Conservation (phyloP, 306 rosid genomes). For the Canavalia gladiata region DNA sequence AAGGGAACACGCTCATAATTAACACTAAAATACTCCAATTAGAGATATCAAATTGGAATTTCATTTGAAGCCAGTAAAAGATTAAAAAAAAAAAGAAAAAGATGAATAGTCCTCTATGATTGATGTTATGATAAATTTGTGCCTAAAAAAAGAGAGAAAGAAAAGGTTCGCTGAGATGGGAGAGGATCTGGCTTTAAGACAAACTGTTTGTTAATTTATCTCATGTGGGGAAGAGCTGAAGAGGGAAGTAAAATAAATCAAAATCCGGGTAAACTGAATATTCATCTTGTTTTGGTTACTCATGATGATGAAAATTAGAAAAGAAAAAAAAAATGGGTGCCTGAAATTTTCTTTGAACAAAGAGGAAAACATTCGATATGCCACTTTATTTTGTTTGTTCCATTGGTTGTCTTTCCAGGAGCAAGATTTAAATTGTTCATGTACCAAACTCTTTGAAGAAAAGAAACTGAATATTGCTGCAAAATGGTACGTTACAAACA, state of each 20-base stretch:
- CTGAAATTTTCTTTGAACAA: conserved; percentile 21
- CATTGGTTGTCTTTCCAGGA: conserved; percentile 40
- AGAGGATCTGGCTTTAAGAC: neutral
- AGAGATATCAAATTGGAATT: conserved; percentile 10
- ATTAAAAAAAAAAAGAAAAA: neutral
- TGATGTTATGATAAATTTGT: neutral
- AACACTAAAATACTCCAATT: neutral
- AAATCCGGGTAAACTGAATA: conserved; percentile 16
- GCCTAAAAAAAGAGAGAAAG: neutral
- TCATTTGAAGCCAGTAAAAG: neutral
- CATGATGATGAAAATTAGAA: conserved; percentile 16
- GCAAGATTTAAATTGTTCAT: conserved; percentile 42
- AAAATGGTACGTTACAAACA: conserved; percentile 9
- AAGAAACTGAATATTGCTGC: conserved; percentile 20
- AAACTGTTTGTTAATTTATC: neutral
- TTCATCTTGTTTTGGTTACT: conserved; percentile 18
- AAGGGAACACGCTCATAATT: conserved; percentile 41
- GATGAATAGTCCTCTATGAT: conserved; percentile 16
- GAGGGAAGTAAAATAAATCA: neutral
- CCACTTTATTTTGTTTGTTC: conserved; percentile 42
- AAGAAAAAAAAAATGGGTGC: conserved; percentile 19
- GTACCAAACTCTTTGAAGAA: conserved; percentile 28
- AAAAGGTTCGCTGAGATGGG: neutral
- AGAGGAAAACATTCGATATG: conserved; percentile 29
- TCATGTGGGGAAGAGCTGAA: neutral